Evolutionary conservation across 2,329 filamentous ascomycete genomes (phyloP), one percentile per base, ranked within the genome.

Genomic region (Thielaviopsis ethacetica): DNA sequence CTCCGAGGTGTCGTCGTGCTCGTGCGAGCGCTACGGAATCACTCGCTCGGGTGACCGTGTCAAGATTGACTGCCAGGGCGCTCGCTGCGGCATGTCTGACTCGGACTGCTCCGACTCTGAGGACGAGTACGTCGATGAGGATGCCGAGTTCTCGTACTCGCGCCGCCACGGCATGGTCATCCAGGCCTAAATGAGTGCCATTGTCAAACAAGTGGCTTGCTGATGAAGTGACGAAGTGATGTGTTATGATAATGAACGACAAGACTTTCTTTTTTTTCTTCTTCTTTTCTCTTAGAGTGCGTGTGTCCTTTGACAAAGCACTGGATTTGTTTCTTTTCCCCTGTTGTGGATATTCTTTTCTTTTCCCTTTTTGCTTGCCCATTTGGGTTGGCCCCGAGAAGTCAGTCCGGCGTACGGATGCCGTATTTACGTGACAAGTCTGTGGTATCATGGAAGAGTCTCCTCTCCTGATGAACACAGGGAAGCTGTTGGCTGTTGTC

Each of bases 1-100:
- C 72, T 89, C 86, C 57, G 86, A 86, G 67, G 83, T 82, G 73
- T 84, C 80, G 68, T 80, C 79, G 70, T 97, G 93, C 82, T 90
- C 85, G 64, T 97, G 91, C 75, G 89, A 96, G 73, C 88, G 91
- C 75, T 96, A 93, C 76, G 91, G 91, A 66, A 95, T 97, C 77
- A 96, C 91, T 64, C 87, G 90, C 74, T 84, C 85, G 71, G 90
- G 91, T 69, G 86, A 94, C 72, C 85, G 91, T 68, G 86, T 97
- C 80, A 93, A 91, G 81, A 83, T 96, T 71, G 91, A 96, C 81
- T 97, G 91, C 69, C 90, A 90, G 66, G 91, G 91, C 65, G 77
- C 83, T 62, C 85, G 88, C 70, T 96, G 91, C 74, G 88, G 88
- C 68, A 2, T 15, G 6, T 58, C 54, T n/a, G 58, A 61, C 47